Percentiles rank a stretch among this genome's conserved stretches.
phyloP scores from a whole-genome alignment of 257 asterid genomes.

The Solanum dulcamara region DNA sequence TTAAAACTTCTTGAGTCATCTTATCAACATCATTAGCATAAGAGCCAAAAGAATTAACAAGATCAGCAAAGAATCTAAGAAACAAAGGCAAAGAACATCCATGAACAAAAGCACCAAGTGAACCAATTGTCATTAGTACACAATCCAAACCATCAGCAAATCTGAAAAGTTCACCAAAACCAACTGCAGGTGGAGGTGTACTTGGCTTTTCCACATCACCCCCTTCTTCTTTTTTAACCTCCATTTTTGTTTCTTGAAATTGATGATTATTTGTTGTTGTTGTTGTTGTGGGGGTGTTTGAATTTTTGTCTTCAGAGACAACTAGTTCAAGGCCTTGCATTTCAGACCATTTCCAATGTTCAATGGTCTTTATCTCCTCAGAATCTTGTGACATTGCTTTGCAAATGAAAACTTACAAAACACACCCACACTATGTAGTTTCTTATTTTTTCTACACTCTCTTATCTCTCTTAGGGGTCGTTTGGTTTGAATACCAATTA shows the following conservation, averaged over 20 bases:
- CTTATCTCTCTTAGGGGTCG: constrained; percentile 10
- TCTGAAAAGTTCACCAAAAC: constrained; percentile 64
- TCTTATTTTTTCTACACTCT: neutral
- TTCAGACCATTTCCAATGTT: constrained; percentile 85
- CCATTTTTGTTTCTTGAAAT: constrained; percentile 20
- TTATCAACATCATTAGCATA: constrained; percentile 82
- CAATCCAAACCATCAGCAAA: constrained; percentile 85
- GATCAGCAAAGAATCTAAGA: constrained; percentile 97
- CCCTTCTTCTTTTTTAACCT: constrained; percentile 20
- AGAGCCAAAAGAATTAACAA: constrained; percentile 90
- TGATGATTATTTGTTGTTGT: neutral
- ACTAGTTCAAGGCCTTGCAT: constrained; percentile 67
- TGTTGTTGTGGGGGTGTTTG: neutral
- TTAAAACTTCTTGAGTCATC: constrained; percentile 91
- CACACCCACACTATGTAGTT: constrained; percentile 1
- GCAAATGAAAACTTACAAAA: constrained; percentile 4
- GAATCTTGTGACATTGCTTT: constrained; percentile 50
- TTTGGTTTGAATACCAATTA: too few relatives aligned
- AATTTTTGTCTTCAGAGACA: constrained; percentile 8
- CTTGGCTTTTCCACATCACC: constrained; percentile 34
- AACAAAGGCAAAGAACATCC: constrained; percentile 91
- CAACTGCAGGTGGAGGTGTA: constrained; percentile 37
- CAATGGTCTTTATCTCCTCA: constrained; percentile 43
- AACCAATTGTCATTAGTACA: constrained; percentile 67
- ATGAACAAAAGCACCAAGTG: constrained; percentile 88